Conservation (phyloP, 2,329 filamentous ascomycete genomes). For the Trichoderma koningiopsis region DNA sequence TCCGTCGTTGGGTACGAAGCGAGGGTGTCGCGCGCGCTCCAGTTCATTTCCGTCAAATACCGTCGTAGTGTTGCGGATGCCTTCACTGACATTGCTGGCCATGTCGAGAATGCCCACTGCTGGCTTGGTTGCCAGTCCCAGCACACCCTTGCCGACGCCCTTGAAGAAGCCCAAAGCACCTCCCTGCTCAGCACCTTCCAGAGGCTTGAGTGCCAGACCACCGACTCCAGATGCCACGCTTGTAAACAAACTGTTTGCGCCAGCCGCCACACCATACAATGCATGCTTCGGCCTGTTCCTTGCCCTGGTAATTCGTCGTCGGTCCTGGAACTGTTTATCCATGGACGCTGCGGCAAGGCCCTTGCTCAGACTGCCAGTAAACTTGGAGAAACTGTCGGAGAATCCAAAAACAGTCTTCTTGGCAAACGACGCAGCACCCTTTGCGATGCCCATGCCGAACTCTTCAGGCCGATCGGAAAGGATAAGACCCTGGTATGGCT, state of each 20-base stretch:
- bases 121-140: constrained; percentile 95
- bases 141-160: constrained; percentile 90
- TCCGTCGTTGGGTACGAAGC: constrained; percentile 89
- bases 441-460: constrained; percentile 90
- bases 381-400: constrained; percentile 95
- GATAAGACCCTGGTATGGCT: constrained; percentile 96
- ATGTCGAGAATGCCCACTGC: constrained; percentile 96
- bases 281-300: constrained; percentile 96
- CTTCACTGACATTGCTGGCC: constrained; percentile 94
- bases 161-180: constrained; percentile 95
- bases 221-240: constrained; percentile 93
- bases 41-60: constrained; percentile 95
- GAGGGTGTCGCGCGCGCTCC: constrained; percentile 88
- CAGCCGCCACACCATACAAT: constrained; percentile 91
- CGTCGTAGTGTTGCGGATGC: constrained; percentile 96
- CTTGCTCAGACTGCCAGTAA: constrained; percentile 96
- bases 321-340: constrained; percentile 98
- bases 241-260: constrained; percentile 91
- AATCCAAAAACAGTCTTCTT: constrained; percentile 99
- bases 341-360: constrained; percentile 92
- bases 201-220: constrained; percentile 86
- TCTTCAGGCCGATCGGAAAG: constrained; percentile 95
- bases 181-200: constrained; percentile 95
- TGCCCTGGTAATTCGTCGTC: constrained; percentile 87
- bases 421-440: constrained; percentile 93